phyloP scores from a whole-genome alignment of 2,329 filamentous ascomycete species.

The Stachybotrys elegans region DNA sequence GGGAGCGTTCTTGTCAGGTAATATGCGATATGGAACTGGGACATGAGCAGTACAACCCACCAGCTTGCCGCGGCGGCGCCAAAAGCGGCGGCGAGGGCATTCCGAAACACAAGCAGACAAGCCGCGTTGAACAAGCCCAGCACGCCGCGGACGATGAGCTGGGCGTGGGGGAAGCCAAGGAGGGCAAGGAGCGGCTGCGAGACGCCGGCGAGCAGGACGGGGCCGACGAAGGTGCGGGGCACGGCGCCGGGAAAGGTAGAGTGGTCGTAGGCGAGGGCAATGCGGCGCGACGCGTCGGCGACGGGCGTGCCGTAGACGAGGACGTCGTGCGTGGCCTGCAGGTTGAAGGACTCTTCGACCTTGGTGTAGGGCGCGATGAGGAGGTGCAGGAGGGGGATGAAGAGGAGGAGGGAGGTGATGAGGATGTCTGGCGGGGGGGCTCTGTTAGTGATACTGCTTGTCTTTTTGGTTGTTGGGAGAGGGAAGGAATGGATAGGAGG shows the following conservation, averaged over 20 bases:
- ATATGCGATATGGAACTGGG: conserved; percentile 89
- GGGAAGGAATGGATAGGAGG: neutral
- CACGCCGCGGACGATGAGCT: conserved; percentile 64
- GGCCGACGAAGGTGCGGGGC: conserved; percentile 83
- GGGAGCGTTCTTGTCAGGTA: conserved; percentile 89
- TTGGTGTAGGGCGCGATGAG: conserved; percentile 82
- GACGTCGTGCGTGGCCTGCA: conserved; percentile 91
- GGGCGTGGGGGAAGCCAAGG: conserved; percentile 49
- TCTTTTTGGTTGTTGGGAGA: neutral
- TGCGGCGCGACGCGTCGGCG: conserved; percentile 37
- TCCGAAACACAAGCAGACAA: conserved; percentile 61
- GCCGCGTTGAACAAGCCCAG: conserved; percentile 72
- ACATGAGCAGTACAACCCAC: conserved; percentile 73
- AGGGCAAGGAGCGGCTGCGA: conserved; percentile 60
- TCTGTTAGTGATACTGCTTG: conserved; percentile 4
- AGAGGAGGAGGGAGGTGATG: conserved; percentile 29
- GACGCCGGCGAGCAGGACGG: conserved; percentile 69
- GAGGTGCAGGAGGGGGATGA: conserved; percentile 66
- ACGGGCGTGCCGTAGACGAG: conserved; percentile 72
- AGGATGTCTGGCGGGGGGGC: conserved; percentile 13
- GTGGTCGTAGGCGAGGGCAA: conserved; percentile 75
- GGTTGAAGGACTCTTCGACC: conserved; percentile 97
- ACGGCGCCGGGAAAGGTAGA: conserved; percentile 86
- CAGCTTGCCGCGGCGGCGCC: conserved; percentile 67
- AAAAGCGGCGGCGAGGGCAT: conserved; percentile 59